Evolutionary conservation across 164 flowering plant species (phyloP), one percentile per base, ranked within the genome.

Genomic region (Buxus sempervirens): DNA sequence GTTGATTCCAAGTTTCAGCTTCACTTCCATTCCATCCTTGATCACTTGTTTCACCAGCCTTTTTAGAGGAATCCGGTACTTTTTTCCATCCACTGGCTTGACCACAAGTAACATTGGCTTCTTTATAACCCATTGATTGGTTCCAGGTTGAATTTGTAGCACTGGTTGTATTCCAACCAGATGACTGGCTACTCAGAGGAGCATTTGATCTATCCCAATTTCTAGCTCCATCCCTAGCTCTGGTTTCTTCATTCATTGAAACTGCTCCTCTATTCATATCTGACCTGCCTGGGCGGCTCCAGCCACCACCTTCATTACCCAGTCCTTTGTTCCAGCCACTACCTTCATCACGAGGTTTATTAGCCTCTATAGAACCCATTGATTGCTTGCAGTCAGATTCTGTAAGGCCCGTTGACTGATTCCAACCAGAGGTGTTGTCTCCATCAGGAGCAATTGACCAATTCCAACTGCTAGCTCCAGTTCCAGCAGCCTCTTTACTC

Each of bases 11-110:
- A 8, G 2, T 9, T 21, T 32, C 67, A 0, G 65, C 51, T 45
- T 10, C 54, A 62, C 23, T 13, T 62, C 18, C 8, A 22, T 5
- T 53, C 53, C 65, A 59, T 51, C 49, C 64, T 45, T 56, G 26
- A 18, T 22, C 58, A 48, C 26, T 21, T 18, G 63, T 7, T 59
- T 59, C 59, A 63, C 65, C 74, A 41, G 58, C 54, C 26, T 32
- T 70, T 14, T 63, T 71, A 26, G 32, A 27, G 18, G 63, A 36
- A 54, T 45, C 70, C 18, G 66, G 16, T 45, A 72, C 76, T 32
- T 51, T 68, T 53, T 58, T 48, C 77, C 73, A 68, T 23, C 76
- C 62, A 18, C 71, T 74, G 27, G 60, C 38, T 64, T 62, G 41
- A 22, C 54, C 24, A 32, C 41, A 21, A 23, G 23, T 49, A 13